Evolutionary conservation across 805 yeast genomes (phyloP), one percentile per base, ranked within the genome.

Genomic region (Vanderwaltozyma tropicalis): DNA sequence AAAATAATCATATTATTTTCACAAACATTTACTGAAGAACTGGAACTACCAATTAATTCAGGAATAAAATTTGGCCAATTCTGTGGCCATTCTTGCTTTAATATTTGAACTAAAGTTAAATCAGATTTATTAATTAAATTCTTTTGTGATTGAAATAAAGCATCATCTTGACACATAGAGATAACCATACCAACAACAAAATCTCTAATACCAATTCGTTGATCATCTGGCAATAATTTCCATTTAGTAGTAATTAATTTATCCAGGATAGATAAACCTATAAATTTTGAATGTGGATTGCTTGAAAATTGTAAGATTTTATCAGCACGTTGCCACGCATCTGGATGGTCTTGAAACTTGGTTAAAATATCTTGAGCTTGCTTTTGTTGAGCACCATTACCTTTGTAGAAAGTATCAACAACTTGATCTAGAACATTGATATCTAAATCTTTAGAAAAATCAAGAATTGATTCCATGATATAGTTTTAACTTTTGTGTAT

Each of bases 41-140:
- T 75, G 32, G 94, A 79, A 46, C 94, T 80, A 42, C 72, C 74
- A 33, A 89, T 92, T 40, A 92, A 74, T 59, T 92, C 98, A 14
- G 96, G 95, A 35, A 92, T 82, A 53, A 92, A 92, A 52, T 80
- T 83, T 15, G 97, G 97, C 99, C 99, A 92, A 59, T 88, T 83
- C 50, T 80, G 85, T 25, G 99, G 99, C 99, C 99, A 92, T 59
- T 92, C 99, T 64, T 92, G 97, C 55, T 92, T 92, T 54, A 92
- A 74, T 37, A 92, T 80, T 55, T 88, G 94, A 27, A 92, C 98
- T 52, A 92, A 68, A 13, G 97, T 89, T 54, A 92, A 71, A 63
- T 92, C 95, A 51, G 88, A 87, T 61, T 92, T 92, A 66, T 82
- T 85, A 55, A 92, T 85, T 54, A 92, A 70, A 16, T 96, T 78